These are phyloP conservation scores for Ceratocystis variospora DNA, from an alignment of 2,329 filamentous ascomycete genomes.

Conservation along the genomic window DNA sequence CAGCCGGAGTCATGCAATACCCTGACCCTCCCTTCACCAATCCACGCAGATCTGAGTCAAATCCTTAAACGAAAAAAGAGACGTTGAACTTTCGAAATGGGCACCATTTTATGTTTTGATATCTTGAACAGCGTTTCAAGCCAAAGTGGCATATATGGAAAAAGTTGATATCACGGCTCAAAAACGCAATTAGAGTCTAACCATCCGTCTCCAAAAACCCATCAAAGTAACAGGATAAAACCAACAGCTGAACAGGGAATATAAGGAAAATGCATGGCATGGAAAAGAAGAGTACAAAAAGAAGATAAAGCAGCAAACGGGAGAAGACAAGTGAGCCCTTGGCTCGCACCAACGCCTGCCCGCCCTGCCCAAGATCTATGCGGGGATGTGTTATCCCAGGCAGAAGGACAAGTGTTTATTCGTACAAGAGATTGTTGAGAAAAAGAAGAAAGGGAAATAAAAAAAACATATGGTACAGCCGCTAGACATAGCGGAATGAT, in stretches of 20 bases:
- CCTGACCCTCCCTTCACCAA: neutral
- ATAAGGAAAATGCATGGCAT: conserved; percentile 13
- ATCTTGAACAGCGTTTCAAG: conserved; percentile 20
- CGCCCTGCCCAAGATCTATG: neutral
- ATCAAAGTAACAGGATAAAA: conserved; percentile 10
- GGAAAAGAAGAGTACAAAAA: conserved; percentile 10
- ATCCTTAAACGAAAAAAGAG: neutral
- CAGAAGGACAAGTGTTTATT: conserved; percentile 12
- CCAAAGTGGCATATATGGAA: conserved; percentile 9
- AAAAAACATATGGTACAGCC: conserved; percentile 26
- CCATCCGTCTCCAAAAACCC: conserved; percentile 10
- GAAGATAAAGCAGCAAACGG: conserved; percentile 1
- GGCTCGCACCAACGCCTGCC: conserved; percentile 4
- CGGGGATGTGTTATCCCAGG: neutral
- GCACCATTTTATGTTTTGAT: neutral
- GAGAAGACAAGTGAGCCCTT: conserved; percentile 6
- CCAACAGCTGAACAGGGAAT: conserved; percentile 5
- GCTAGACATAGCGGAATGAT: conserved; percentile 11
- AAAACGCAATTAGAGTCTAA: conserved; percentile 13
- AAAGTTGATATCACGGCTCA: conserved; percentile 11
- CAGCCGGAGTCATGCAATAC: neutral
- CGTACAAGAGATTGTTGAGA: conserved; percentile 16
- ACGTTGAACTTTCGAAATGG: neutral
- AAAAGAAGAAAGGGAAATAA: conserved; percentile 6
- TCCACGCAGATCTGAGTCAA: neutral